A percentile compares a stretch with the other conserved stretches of the same genome.
phyloP scores from a whole-genome alignment of 1,284 basidiomycete species.

The Irpex sp. region DNA sequence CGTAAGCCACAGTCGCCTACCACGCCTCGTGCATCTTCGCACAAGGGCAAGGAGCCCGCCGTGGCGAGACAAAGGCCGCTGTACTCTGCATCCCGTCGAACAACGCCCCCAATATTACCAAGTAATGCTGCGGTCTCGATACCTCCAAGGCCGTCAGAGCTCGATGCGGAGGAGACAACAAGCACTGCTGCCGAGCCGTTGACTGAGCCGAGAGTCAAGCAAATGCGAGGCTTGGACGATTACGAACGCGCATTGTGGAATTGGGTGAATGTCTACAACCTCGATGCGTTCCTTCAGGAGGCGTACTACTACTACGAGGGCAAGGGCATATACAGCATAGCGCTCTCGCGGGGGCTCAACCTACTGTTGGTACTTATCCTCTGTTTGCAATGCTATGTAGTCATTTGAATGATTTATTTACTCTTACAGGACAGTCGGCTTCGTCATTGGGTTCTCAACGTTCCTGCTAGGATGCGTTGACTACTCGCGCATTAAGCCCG shows the following conservation, averaged over 20 bases:
- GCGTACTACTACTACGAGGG: conserved; percentile 96
- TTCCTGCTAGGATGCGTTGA: conserved; percentile 95
- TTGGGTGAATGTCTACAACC: conserved; percentile 97
- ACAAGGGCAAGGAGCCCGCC: conserved; percentile 37
- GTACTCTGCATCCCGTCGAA: conserved; percentile 20
- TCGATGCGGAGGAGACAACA: conserved; percentile 37
- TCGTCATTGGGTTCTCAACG: conserved; percentile 95
- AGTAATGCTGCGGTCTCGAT: conserved; percentile 36
- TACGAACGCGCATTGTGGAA: conserved; percentile 94
- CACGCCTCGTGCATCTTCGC: conserved; percentile 24
- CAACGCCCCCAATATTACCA: conserved; percentile 30
- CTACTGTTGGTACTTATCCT: conserved; percentile 69
- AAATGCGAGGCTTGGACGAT: conserved; percentile 71
- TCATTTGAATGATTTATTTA: conserved; percentile 22
- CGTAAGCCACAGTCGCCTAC: conserved; percentile 27
- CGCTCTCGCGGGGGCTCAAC: conserved; percentile 82
- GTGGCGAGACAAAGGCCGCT: conserved; percentile 20
- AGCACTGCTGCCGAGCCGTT: conserved; percentile 18
- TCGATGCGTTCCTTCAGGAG: conserved; percentile 93
- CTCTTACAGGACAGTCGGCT: conserved; percentile 82
- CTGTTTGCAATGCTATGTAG: conserved; percentile 10
- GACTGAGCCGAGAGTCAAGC: conserved; percentile 36
- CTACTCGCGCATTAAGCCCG: conserved; percentile 73
- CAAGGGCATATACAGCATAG: conserved; percentile 94
- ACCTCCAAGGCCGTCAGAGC: conserved; percentile 67